Conservation (phyloP, 2,329 filamentous ascomycete species). For the Albophoma yamanashiensis region DNA sequence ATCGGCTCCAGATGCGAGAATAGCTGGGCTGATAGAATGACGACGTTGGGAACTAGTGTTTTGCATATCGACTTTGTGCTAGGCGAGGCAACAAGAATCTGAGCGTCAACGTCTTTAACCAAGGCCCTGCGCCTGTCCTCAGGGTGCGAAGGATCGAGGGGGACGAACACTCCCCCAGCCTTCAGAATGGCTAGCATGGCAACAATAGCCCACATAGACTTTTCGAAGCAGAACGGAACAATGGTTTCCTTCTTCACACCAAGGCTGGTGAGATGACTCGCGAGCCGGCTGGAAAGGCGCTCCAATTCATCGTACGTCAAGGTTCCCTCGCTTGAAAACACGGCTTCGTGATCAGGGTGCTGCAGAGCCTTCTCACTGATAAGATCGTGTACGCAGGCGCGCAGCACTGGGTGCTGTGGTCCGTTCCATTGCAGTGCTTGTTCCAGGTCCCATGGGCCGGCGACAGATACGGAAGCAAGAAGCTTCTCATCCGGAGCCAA, state of each 20-base stretch:
- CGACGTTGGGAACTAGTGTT: neutral
- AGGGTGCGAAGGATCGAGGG: conserved; percentile 3
- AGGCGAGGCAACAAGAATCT: neutral
- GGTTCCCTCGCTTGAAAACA: conserved; percentile 31
- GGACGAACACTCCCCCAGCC: conserved; percentile 5
- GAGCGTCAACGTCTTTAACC: conserved; percentile 1
- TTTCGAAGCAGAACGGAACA: conserved; percentile 7
- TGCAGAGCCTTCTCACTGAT: conserved; percentile 22
- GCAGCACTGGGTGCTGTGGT: neutral
- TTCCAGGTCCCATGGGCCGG: neutral
- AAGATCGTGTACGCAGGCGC: conserved; percentile 27
- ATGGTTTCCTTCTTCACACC: neutral
- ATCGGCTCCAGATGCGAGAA: neutral
- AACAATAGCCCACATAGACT: conserved; percentile 4
- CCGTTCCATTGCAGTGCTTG: neutral
- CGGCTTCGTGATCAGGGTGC: conserved; percentile 21
- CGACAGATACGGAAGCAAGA: neutral
- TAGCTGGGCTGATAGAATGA: conserved; percentile 1
- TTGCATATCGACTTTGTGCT: neutral
- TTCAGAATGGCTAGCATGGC: conserved; percentile 6
- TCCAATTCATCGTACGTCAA: conserved; percentile 30
- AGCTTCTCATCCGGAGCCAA: neutral
- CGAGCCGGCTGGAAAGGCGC: conserved; percentile 24
- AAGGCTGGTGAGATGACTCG: conserved; percentile 17
- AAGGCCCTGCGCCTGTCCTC: neutral